A percentile compares a stretch with the other conserved stretches of the same genome.
Conservation (phyloP, 805 yeast genomes). For the Saccharomycopsis sp. region DNA sequence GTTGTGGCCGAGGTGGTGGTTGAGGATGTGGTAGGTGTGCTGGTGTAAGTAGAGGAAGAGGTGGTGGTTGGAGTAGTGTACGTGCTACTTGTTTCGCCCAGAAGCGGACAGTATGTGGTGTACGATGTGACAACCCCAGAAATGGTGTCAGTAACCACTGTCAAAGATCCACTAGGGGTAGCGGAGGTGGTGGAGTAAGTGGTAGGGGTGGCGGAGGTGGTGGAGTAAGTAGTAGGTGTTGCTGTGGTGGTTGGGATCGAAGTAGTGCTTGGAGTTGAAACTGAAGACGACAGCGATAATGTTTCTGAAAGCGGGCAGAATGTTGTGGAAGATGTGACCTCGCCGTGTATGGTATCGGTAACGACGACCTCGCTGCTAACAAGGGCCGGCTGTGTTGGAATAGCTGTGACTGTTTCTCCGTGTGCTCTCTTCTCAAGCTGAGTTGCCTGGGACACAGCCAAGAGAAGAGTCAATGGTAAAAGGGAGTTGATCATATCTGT, state of each 20-base stretch:
- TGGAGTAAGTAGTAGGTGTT: too few species aligned
- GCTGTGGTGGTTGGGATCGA: too few species aligned
- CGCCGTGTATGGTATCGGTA: conserved; percentile 1
- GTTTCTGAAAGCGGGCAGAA: conserved; percentile 1
- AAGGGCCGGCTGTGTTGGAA: background rate
- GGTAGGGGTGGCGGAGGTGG: background rate
- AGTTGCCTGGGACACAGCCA: background rate
- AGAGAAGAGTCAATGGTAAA: background rate
- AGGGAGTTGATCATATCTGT: background rate
- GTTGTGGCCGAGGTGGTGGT: background rate
- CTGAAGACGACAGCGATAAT: too few species aligned
- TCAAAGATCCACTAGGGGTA: conserved; percentile 3
- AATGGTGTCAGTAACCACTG: conserved; percentile 13
- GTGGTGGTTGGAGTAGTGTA: too few species aligned
- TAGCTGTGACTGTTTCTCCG: conserved; percentile 3
- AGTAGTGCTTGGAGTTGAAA: too few species aligned
- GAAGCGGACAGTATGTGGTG: conserved; percentile 20
- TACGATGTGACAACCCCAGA: conserved; percentile 16
- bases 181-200: conserved; percentile 9
- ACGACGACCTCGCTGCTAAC: background rate
- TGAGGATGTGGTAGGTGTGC: background rate
- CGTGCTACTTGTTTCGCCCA: conserved; percentile 1
- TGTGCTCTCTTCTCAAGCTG: conserved; percentile 4
- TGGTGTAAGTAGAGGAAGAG: background rate
- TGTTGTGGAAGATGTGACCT: background rate